Base-by-base conservation (phyloP, 2,329 filamentous ascomycete species). In the Pseudopyricularia javanii region DNA sequence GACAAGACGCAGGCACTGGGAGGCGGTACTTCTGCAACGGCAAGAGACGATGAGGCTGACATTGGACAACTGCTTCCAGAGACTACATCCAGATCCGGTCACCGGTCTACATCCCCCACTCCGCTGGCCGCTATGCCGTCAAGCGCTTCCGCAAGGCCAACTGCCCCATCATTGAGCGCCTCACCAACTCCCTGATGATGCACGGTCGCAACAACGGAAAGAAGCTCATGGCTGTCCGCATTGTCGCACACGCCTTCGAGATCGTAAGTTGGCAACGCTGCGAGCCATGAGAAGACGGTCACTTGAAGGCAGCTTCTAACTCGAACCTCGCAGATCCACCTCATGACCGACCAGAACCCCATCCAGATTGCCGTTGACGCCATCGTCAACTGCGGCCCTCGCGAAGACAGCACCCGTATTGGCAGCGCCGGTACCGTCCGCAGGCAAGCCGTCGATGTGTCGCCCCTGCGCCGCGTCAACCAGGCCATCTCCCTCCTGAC, bases 121-220 rank as follows among this genome's bases (percentile, higher is more conserved):
- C 91, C 63, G 93, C 94, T 70, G 93, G 93, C 73, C 89, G 91
- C 73, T 98, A 95, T 84, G 93, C 93, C 71, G 83, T 86, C 78
- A 98, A 98, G 90, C 87, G 94, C 72, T 98, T 98, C 89, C 88
- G 93, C 82, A 98, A 98, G 86, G 93, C 94, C 73, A 94, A 97
- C 84, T 98, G 93, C 88, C 93, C 93, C 69, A 97, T 98, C 85
- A 96, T 98, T 72, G 93, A 98, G 88, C 91, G 93, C 74, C 86
- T 98, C 67, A 98, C 93, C 83, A 98, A 98, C 88, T 97, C 93
- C 57, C 86, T 98, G 74, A 98, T 98, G 94, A 97, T 97, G 91
- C 95, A 98, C 86, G 93, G 93, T 77, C 93, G 93, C 79, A 98
- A 98, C 88, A 98, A 96, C 88, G 93, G 93, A 78, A 98, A 98